These are phyloP conservation scores for Xylaria scruposa DNA, from an alignment of 495 filamentous ascomycete species.

Conservation along the genomic window DNA sequence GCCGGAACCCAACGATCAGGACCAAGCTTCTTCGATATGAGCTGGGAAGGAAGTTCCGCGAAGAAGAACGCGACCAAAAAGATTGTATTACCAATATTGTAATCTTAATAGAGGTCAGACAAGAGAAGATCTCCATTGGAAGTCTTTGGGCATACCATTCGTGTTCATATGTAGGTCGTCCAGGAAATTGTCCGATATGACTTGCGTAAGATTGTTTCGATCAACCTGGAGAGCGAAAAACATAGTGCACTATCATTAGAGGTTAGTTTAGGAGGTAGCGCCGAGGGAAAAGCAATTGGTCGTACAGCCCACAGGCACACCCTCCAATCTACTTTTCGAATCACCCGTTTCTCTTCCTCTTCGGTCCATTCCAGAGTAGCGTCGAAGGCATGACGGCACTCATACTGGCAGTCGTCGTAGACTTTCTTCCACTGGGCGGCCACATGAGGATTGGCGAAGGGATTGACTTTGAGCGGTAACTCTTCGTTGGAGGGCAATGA, in stretches of 20 bases:
- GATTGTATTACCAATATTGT: conserved; percentile 77
- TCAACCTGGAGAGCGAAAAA: conserved; percentile 66
- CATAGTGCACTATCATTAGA: conserved; percentile 46
- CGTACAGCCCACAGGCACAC: conserved; percentile 59
- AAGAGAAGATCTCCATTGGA: conserved; percentile 17
- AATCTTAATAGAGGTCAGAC: conserved; percentile 47
- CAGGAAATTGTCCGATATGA: conserved; percentile 62
- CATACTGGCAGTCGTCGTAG: conserved; percentile 46
- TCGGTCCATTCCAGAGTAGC: conserved; percentile 59
- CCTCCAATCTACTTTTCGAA: conserved; percentile 60
- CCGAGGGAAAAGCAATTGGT: conserved; percentile 14
- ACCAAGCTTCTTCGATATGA: conserved; percentile 76
- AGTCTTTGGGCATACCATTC: conserved; percentile 47
- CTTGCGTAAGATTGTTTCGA: conserved; percentile 62
- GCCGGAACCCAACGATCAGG: conserved; percentile 81
- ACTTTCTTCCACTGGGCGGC: conserved; percentile 39
- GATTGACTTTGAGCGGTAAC: conserved; percentile 36
- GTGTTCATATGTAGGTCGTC: conserved; percentile 60
- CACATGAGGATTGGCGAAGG: conserved; percentile 40
- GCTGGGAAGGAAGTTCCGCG: conserved; percentile 75
- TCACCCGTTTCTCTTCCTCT: conserved; percentile 58
- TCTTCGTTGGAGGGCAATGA: conserved; percentile 23
- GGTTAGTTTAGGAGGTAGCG: conserved; percentile 17
- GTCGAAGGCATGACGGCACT: conserved; percentile 60
- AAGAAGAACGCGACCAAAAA: conserved; percentile 71